Conservation (phyloP, 1,139 yeast genomes). For the Maudiozyma humilis region DNA sequence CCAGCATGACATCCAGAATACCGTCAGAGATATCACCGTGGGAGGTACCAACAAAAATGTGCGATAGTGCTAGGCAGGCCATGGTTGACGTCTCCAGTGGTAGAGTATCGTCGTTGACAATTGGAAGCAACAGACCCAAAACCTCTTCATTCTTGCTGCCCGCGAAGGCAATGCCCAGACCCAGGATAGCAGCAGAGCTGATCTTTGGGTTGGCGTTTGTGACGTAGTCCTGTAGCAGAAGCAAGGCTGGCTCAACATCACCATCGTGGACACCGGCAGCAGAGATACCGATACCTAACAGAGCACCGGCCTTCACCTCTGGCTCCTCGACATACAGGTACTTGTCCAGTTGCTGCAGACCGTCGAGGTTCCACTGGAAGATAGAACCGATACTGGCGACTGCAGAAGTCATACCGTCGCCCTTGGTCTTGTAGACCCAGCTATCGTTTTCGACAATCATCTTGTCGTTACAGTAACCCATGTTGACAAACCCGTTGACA, state of each 20-base stretch:
- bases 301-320: conserved; percentile 91
- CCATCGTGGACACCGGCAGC: conserved; percentile 85
- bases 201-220: conserved; percentile 44
- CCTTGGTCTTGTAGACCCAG: conserved; percentile 91
- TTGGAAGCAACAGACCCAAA: conserved; percentile 67
- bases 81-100: conserved; percentile 74
- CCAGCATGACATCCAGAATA: conserved; percentile 81
- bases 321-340: conserved; percentile 79
- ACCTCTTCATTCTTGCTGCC: conserved; percentile 88
- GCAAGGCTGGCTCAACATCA: conserved; percentile 87
- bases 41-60: conserved; percentile 91
- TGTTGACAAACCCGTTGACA: conserved; percentile 83
- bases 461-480: conserved; percentile 85
- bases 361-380: conserved; percentile 90
- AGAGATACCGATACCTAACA: conserved; percentile 91
- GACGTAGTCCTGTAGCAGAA: conserved; percentile 77
- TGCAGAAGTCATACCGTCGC: conserved; percentile 86
- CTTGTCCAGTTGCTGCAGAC: conserved; percentile 82
- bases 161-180: conserved; percentile 91
- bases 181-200: conserved; percentile 76
- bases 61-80: conserved; percentile 90
- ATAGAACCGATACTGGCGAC: conserved; percentile 89
- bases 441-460: conserved; percentile 68
- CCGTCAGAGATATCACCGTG: conserved; percentile 90
- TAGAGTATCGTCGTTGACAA: conserved; percentile 70